Conservation (phyloP, 2,329 filamentous ascomycete genomes). For the Celoporthe dispersa region DNA sequence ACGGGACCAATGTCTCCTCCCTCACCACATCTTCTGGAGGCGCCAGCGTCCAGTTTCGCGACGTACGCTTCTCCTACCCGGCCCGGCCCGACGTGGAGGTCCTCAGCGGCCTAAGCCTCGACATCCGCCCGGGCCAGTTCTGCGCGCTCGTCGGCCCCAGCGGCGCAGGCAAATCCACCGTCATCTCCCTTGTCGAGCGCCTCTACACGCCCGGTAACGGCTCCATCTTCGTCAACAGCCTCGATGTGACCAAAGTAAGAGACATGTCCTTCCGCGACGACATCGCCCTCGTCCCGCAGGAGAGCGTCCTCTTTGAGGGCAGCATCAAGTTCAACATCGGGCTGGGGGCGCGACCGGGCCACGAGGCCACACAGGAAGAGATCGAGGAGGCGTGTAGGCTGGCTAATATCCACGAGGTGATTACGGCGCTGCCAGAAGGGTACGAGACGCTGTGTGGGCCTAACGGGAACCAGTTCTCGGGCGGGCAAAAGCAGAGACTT, state of each 20-base stretch:
- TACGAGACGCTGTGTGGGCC: constrained; percentile 63
- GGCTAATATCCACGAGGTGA: constrained; percentile 64
- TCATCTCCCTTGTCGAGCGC: constrained; percentile 54
- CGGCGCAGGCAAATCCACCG: constrained; percentile 53
- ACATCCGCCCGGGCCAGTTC: constrained; percentile 44
- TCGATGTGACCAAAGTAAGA: constrained; percentile 38
- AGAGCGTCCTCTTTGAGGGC: constrained; percentile 47
- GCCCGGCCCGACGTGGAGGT: constrained; percentile 59
- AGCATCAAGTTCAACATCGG: constrained; percentile 46
- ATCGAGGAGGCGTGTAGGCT: constrained; percentile 60
- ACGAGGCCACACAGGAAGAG: constrained; percentile 51
- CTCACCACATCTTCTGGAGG: background rate
- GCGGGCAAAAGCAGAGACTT: constrained; percentile 72
- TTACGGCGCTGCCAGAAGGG: constrained; percentile 57
- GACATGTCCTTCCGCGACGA: constrained; percentile 40
- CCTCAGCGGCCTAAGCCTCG: constrained; percentile 44
- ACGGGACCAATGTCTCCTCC: constrained; percentile 32
- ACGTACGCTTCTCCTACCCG: constrained; percentile 65
- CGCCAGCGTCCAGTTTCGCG: constrained; percentile 51
- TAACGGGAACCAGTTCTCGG: constrained; percentile 67
- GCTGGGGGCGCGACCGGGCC: constrained; percentile 48
- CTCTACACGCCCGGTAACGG: constrained; percentile 58
- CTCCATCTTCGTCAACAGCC: constrained; percentile 54
- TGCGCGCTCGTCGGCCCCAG: constrained; percentile 51
- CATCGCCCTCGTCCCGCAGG: constrained; percentile 46